A percentile compares a stretch with the other conserved stretches of the same genome.
phyloP scores from a whole-genome alignment of 345 rosid genomes.

The Durio zibethinus region DNA sequence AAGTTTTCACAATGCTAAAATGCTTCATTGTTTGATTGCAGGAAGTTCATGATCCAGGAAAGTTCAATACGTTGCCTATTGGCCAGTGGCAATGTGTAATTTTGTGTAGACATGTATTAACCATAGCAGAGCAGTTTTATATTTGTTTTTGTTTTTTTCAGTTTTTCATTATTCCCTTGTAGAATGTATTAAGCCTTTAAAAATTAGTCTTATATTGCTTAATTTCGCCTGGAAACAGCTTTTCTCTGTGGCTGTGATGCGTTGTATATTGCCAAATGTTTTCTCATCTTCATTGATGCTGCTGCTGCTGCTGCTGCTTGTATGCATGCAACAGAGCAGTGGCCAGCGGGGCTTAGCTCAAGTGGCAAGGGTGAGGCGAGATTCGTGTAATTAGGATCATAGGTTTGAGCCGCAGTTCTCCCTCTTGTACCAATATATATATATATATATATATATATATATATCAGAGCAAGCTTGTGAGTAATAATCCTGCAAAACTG shows the following conservation, averaged over 20 bases:
- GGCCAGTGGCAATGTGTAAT: background rate
- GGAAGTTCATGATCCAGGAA: constrained; percentile 12
- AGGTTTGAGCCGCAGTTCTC: no score
- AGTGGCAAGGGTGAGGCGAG: background rate
- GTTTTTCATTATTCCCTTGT: background rate
- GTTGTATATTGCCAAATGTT: background rate
- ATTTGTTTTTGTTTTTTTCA: background rate
- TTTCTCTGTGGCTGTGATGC: background rate
- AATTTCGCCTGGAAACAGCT: background rate
- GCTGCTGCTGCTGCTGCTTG: background rate
- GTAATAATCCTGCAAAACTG: no score
- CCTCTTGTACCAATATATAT: no score
- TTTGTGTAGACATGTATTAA: constrained; percentile 14
- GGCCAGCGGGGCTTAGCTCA: background rate
- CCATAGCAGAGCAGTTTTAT: background rate
- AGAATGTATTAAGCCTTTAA: background rate
- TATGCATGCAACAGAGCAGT: background rate
- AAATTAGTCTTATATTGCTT: background rate
- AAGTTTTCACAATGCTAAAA: background rate
- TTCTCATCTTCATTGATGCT: background rate
- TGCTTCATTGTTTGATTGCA: background rate
- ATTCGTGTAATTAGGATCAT: background rate
- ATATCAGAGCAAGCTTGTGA: no score
- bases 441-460: no score
- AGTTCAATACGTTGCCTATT: background rate